Evolutionary conservation across 257 asterid species (phyloP), one percentile per base, ranked within the genome.

Genomic region (Parsonsia alboflavescens): DNA sequence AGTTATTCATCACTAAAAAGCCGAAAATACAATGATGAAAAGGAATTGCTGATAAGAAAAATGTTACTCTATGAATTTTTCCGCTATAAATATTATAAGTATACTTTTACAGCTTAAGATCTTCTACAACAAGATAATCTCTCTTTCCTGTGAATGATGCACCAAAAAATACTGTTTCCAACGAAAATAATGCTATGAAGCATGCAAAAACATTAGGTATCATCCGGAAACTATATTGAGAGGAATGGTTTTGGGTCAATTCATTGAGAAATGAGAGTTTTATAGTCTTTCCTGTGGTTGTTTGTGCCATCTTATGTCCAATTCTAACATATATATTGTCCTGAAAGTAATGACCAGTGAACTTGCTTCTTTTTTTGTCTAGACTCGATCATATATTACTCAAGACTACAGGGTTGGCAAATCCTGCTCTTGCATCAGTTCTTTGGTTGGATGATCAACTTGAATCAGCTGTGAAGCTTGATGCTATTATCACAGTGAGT

Each of bases 371-470:
- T 79, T 33, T 80, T 57, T 54, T 54, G 12, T 82, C 77, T 78
- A 94, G 99, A 86, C 97, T 94, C 82, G 99, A 94, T 76, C 99
- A 94, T 80, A 94, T 94, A 86, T 84, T 94, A 76, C 87, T 94
- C 52, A 97, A 94, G 90, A 94, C 99, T 9, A 92, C 99, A 62
- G 99, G 97, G 65, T 80, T 94, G 83, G 99, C 97, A 45, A 94
- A 94, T 79, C 97, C 99, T 77, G 99, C 99, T 75, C 91, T 94
- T 71, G 97, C 97, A 79, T 94, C 99, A 33, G 92, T 94, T 80
- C 97, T 94, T 78, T 94, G 99, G 99, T 86, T 94, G 88, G 99
- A 94, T 85, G 97, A 94, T 84, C 97, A 86, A 92, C 80, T 65
- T 10, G 70, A 97, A 94, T 76, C 88, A 77, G 90, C 82, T 77